Evolutionary conservation across 164 flowering plant species (phyloP), one percentile per base, ranked within the genome.

Genomic region (Piper betle): DNA sequence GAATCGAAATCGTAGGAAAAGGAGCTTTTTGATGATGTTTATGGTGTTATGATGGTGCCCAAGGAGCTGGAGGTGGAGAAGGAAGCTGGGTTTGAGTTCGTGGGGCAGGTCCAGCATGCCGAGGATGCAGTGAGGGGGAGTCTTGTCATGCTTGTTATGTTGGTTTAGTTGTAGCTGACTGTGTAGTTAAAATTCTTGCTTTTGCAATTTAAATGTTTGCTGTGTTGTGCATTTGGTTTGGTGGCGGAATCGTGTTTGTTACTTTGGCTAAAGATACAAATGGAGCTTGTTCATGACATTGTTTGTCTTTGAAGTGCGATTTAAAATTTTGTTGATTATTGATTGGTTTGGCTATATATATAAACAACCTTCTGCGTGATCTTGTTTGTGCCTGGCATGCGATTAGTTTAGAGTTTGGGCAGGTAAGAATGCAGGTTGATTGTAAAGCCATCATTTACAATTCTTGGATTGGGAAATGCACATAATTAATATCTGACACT

Each of bases 1-100:
- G 76, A 74, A 71, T 69, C 78, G 66, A 77, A 70, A 68, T 69
- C 74, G 71, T 83, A 76, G 82, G 74, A 79, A 76, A 82, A 75
- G 84, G 71, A 59, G 38, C 64, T 60, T 68, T 55, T 71, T 39
- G 87, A 74, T 1, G 88, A 79, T 69, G 81, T 76, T 4, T 80
- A 70, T 67, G 78, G 79, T 17, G 73, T 66, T 25, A 53, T 75
- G 73, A 64, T 74, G 73, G 66, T 79, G 55, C 73, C 88, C 39
- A 81, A 81, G 62, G 78, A 69, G 66, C 37, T 71, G 5, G 77
- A 73, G 62, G 58, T 75, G 19, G 68, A 75, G 0, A 77, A 78
- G 68, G 79, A 65, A 16, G 46, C 68, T 16, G 43, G 71, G 60
- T 58, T 68, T 43, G 72, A 80, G 68, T 76, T 85, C 52, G 69